Evolutionary conservation across 31 red algal species (phyloP).

Genomic region (Pterothamnion heteromorphum): DNA sequence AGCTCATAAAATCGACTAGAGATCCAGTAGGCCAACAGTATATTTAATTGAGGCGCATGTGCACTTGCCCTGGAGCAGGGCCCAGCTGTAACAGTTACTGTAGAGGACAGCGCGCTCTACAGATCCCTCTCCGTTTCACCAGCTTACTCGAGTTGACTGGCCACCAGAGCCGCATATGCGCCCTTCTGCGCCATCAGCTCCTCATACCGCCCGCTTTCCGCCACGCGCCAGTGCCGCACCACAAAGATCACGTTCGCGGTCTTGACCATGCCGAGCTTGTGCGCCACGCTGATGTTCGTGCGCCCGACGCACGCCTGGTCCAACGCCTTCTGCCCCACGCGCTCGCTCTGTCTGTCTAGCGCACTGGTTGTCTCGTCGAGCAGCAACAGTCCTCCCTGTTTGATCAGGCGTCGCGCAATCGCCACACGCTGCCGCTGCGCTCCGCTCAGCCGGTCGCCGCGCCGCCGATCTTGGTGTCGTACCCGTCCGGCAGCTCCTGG

Average conservation of each 20-base stretch:
- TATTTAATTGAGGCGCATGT: too few species aligned
- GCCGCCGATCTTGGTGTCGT: slow-evolving; percentile 86
- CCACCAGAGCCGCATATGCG: slow-evolving; percentile 55
- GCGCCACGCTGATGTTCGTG: slow-evolving; percentile 79
- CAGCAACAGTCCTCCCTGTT: slow-evolving; percentile 60
- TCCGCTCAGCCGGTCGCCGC: slow-evolving; percentile 70
- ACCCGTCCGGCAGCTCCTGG: slow-evolving; percentile 61
- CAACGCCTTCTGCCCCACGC: slow-evolving; percentile 59
- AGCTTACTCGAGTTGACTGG: slow-evolving; percentile 63
- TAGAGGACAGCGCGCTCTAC: too few species aligned
- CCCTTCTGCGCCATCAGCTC: slow-evolving; percentile 54
- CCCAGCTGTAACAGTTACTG: too few species aligned
- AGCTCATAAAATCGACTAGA: too few species aligned
- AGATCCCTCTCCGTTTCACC: too few species aligned
- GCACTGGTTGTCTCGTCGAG: slow-evolving; percentile 92
- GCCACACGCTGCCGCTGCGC: slow-evolving; percentile 88
- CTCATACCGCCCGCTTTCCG: slow-evolving; percentile 72
- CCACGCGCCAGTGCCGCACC: slow-evolving; percentile 66
- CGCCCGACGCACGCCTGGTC: slow-evolving; percentile 48
- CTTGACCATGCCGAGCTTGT: slow-evolving; percentile 72
- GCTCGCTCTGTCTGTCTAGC: slow-evolving; percentile 73
- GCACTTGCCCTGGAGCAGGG: too few species aligned
- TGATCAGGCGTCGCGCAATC: slow-evolving; percentile 76
- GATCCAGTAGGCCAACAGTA: too few species aligned
- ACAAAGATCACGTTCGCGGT: slow-evolving; percentile 74